Conservation (phyloP, 306 rosid genomes). For the Elaeagnus macrophylla region DNA sequence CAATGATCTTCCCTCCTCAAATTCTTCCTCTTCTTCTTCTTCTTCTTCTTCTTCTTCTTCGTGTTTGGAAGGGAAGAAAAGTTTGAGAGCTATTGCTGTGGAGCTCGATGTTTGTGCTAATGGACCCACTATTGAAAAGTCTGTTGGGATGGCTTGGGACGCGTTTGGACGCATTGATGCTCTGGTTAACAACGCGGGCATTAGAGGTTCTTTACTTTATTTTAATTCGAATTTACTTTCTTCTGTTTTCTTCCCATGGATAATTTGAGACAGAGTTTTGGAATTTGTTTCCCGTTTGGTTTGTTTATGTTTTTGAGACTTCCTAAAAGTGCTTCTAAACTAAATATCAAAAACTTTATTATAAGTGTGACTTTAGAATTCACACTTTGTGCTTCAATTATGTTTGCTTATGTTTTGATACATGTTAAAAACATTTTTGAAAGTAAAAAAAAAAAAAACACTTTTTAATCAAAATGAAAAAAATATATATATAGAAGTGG, state of each 20-base stretch:
- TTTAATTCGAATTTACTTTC: not conserved
- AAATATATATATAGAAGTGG: too few species aligned
- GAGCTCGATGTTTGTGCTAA: conserved; percentile 59
- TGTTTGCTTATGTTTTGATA: too few species aligned
- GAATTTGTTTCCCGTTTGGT: too few species aligned
- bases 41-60: not conserved
- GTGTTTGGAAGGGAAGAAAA: not conserved
- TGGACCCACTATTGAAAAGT: conserved; percentile 31
- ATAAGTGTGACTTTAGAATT: too few species aligned
- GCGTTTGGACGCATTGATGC: conserved; percentile 68
- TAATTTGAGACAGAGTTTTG: not conserved
- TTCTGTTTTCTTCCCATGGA: not conserved
- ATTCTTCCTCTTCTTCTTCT: conserved; percentile 2
- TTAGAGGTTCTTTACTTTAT: conserved; percentile 39
- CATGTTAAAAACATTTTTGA: too few species aligned
- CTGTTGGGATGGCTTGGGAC: conserved; percentile 62
- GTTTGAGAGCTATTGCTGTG: conserved; percentile 42
- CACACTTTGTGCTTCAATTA: too few species aligned
- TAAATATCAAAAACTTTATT: too few species aligned
- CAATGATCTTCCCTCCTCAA: conserved; percentile 13
- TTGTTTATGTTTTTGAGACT: too few species aligned
- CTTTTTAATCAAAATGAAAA: too few species aligned
- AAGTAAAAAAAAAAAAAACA: too few species aligned
- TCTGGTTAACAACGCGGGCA: conserved; percentile 63
- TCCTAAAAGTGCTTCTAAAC: too few species aligned